Conservation (phyloP, 768 basidiomycete species). For the Xerocomellus intermedius region DNA sequence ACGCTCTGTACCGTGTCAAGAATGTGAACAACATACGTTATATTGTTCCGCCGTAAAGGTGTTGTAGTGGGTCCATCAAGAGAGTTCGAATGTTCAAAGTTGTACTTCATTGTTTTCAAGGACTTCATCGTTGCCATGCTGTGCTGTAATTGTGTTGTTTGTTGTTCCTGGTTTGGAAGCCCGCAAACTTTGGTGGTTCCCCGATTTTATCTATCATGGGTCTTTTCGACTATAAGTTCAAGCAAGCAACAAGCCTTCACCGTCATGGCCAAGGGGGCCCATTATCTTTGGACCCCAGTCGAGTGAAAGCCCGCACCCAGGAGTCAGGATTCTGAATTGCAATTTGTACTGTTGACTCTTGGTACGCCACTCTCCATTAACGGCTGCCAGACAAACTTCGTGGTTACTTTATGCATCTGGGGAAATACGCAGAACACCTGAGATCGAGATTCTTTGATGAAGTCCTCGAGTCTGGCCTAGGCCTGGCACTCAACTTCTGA, state of each 20-base stretch:
- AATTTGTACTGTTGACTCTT: not conserved
- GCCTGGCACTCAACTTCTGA: not conserved
- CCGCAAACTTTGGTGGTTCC: not conserved
- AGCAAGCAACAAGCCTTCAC: not conserved
- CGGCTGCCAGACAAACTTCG: not conserved
- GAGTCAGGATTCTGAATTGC: not conserved
- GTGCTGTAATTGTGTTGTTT: not conserved
- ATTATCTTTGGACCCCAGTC: not conserved
- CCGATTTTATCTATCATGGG: not conserved
- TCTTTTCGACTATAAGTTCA: not conserved
- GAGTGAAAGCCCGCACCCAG: not conserved
- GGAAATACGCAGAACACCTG: not conserved
- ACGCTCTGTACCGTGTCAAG: not conserved
- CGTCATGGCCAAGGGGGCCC: not conserved
- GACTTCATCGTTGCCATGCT: not conserved
- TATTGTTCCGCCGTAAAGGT: not conserved
- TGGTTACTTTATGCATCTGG: rapidly evolving
- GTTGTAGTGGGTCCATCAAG: slow-evolving; percentile 8
- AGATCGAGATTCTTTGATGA: not conserved
- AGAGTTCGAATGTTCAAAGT: not conserved
- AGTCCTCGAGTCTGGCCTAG: not conserved
- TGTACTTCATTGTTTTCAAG: not conserved
- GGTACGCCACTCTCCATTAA: not conserved
- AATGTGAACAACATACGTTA: not conserved
- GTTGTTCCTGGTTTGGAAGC: not conserved